Evolutionary conservation across 2,329 filamentous ascomycete genomes (phyloP), one percentile per base, ranked within the genome.

Genomic region (Helicocarpus griseus): DNA sequence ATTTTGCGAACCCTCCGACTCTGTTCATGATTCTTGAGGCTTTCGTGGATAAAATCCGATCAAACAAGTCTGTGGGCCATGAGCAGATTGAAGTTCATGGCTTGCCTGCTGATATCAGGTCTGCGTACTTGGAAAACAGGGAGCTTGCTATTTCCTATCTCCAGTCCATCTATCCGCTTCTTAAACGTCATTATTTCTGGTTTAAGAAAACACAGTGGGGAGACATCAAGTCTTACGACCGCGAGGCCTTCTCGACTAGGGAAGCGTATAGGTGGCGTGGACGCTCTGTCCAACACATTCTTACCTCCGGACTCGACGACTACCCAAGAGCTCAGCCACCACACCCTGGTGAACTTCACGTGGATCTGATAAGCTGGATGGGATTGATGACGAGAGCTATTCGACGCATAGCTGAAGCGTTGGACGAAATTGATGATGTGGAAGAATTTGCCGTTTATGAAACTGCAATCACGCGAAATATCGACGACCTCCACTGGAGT

Each of bases 241-340:
- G 91, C 31, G 82, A 89, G 55, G 88, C 89, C 0, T 94, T 85
- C 69, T 95, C 88, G 6, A 80, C 77, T n/a, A 91, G 87, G 63
- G 93, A 98, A 71, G 93, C 80, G 1, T 98, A 97, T 71, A 82
- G 93, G 59, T 98, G 93, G 93, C 85, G 89, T 51, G 93, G 93
- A 55, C 86, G 93, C 52, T 93, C 87, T 6, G 81, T 87, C 31
- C 80, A 82, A 45, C 93, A 97, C 66, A 86, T 95, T 55, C 77
- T 98, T 46, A 95, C 93, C 4, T 95, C 89, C 49, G 93, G 93
- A 2, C 80, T 98, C 1, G 93, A 98, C 63, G 93, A 98, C 71
- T 98, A 97, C 65, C 93, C 93, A 47, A 87, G 93, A 46, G 79
- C 93, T 7, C 88, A 95, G 68, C 90, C 93, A 13, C 93, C 93